Evolutionary conservation across 495 filamentous ascomycete genomes (phyloP).

Genomic region (Penicillium canescens): DNA sequence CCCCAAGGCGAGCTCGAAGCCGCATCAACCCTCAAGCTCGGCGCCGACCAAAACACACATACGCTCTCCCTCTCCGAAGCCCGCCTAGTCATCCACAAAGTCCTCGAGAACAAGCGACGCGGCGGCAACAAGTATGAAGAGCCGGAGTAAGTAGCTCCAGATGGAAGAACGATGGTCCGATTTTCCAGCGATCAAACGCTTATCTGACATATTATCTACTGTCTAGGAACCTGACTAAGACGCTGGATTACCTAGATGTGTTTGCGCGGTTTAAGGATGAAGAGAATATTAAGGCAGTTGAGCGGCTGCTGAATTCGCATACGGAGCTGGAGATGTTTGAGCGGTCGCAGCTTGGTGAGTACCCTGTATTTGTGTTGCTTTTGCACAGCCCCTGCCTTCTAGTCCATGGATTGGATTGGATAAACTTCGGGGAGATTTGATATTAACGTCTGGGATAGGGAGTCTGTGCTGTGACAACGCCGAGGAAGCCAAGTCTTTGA

Average conservation of each 20-base stretch:
- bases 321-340: slow-evolving; percentile 87
- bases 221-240: slow-evolving; percentile 69
- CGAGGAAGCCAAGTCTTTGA: slow-evolving; percentile 95
- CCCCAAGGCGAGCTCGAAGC: slow-evolving; percentile 88
- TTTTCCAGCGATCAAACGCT: slow-evolving; percentile 1
- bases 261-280: slow-evolving; percentile 95
- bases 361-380: slow-evolving; percentile 2
- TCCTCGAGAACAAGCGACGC: slow-evolving; percentile 62
- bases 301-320: slow-evolving; percentile 73
- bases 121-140: slow-evolving; percentile 51
- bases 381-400: background rate
- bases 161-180: background rate
- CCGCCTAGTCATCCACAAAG: slow-evolving; percentile 84
- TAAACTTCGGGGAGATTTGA: background rate
- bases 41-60: slow-evolving; percentile 87
- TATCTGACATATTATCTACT: slow-evolving; percentile 6
- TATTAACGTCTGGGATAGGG: slow-evolving; percentile 49
- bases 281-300: slow-evolving; percentile 90
- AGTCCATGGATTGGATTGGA: background rate
- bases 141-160: slow-evolving; percentile 42
- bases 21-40: slow-evolving; percentile 74
- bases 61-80: slow-evolving; percentile 88
- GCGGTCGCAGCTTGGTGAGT: slow-evolving; percentile 83
- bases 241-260: slow-evolving; percentile 83
- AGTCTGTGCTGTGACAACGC: slow-evolving; percentile 87